These are phyloP conservation scores for Tuber calosporum DNA, from an alignment of 495 filamentous ascomycete genomes.

Conservation along the genomic window DNA sequence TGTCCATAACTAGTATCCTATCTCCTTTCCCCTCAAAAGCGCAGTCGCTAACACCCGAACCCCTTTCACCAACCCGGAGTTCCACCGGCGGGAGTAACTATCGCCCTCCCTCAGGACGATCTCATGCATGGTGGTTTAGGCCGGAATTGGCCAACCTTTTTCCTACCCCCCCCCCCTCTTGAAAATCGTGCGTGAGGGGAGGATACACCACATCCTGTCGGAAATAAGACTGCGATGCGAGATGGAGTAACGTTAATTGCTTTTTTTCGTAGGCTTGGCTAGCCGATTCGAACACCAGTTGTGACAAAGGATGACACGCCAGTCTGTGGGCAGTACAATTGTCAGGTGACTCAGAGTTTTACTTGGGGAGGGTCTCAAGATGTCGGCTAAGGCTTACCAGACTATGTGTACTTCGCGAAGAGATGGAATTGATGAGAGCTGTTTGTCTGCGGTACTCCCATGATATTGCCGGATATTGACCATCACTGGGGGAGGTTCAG, in stretches of 20 bases:
- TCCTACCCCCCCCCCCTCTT: not conserved
- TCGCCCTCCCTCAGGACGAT: not conserved
- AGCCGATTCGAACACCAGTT: not conserved
- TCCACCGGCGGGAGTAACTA: not conserved
- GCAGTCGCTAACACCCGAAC: not conserved
- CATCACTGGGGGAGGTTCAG: not conserved
- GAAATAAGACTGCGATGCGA: not conserved
- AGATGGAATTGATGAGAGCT: not conserved
- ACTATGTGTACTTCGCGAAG: not conserved
- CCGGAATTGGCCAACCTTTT: not conserved
- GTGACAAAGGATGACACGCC: not conserved
- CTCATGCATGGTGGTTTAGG: not conserved
- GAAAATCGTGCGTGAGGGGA: not conserved
- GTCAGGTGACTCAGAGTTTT: not conserved
- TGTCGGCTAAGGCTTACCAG: not conserved
- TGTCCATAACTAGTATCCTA: not conserved
- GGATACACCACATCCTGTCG: not conserved
- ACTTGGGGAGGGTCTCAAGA: not conserved
- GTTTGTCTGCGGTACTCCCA: not conserved
- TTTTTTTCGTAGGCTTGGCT: constrained; percentile 1
- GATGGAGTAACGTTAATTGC: not conserved
- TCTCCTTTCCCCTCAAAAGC: not conserved
- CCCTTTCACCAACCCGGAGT: not conserved
- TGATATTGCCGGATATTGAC: not conserved
- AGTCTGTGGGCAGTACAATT: not conserved